A percentile compares a stretch with the other conserved stretches of the same genome.
Evolutionary conservation across 768 basidiomycete species (phyloP).

Genomic region (Lactarius hengduanensis): DNA sequence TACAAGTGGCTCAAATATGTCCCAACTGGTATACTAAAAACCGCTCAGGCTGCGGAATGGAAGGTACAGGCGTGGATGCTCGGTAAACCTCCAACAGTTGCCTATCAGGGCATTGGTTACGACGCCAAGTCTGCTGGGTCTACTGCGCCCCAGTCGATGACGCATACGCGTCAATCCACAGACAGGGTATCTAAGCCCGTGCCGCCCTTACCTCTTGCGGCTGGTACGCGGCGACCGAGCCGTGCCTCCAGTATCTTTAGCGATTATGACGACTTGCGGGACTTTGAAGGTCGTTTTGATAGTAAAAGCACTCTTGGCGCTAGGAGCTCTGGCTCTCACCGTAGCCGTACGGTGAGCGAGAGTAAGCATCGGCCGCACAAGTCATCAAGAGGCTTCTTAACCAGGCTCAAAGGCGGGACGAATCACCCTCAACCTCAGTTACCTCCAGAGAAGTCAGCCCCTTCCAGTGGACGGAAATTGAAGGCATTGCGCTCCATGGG

Average conservation of each 20-base stretch:
- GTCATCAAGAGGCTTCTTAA: slow-evolving; percentile 65
- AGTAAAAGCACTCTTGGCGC: slow-evolving; percentile 72
- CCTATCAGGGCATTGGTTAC: slow-evolving; percentile 86
- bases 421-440: slow-evolving; percentile 46
- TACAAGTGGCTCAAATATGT: slow-evolving; percentile 98
- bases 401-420: slow-evolving; percentile 54
- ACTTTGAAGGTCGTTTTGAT: slow-evolving; percentile 85
- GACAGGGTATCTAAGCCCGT: slow-evolving; percentile 22
- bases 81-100: slow-evolving; percentile 86
- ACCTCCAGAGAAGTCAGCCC: slow-evolving; percentile 41
- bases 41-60: slow-evolving; percentile 97
- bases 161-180: slow-evolving; percentile 21
- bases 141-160: slow-evolving; percentile 18
- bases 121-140: slow-evolving; percentile 39
- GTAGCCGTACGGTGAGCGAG: slow-evolving; percentile 38
- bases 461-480: slow-evolving; percentile 49
- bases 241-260: slow-evolving; percentile 71
- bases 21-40: slow-evolving; percentile 87
- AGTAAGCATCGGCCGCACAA: slow-evolving; percentile 46
- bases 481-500: slow-evolving; percentile 81
- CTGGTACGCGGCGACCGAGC: slow-evolving; percentile 60
- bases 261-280: slow-evolving; percentile 84
- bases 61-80: slow-evolving; percentile 96
- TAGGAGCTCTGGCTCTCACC: slow-evolving; percentile 35
- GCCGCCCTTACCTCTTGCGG: slow-evolving; percentile 34